Evolutionary conservation across 768 basidiomycete species (phyloP), one percentile per base, ranked within the genome.

Genomic region (Scleroderma citrinum): DNA sequence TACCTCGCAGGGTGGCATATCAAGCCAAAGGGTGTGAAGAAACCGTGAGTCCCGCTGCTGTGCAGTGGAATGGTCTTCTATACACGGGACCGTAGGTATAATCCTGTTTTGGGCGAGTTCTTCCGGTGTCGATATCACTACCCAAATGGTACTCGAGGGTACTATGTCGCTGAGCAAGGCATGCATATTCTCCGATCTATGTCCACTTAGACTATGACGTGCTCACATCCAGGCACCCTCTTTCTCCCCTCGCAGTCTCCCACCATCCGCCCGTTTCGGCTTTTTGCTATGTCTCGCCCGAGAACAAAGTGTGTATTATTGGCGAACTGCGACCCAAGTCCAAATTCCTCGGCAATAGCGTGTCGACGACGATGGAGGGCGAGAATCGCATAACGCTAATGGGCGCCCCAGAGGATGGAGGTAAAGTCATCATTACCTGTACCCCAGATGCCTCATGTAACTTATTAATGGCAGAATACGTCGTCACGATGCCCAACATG

Each of bases 1-100:
- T 99, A 97, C 65, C 83, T 99, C 41, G 86, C 90, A n/a, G 96
- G 96, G 20, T 99, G 96, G 96, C 96, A 98, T 69, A 94, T 97
- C 72, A 97, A 97, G 69, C 94, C 96, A 56, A 94, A 89, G 71
- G 96, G 93, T 46, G 96, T 98, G 52, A 99, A 99, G 86, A 99
- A 99, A 71, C 95, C 95, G 82, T 93, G 60, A 70, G 87, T 74
- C 52, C 23, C 21, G 26, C 40, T 23, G 43, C 43, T 46, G 30
- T 48, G 26, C 10, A 8, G 24, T 39, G 3, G 4, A 35, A 14
- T 17, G 34, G 16, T 29, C 21, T 12, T n/a, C 42, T 44, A 46
- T 43, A 39, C 38, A 40, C 50, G 54, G 45, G 53, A 49, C 29
- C 23, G 39, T 63, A 92, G 91, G 54, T 99, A 98, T 69, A 99